Evolutionary conservation across 495 filamentous ascomycete genomes (phyloP).

Genomic region (Penicillium pancosmium): DNA sequence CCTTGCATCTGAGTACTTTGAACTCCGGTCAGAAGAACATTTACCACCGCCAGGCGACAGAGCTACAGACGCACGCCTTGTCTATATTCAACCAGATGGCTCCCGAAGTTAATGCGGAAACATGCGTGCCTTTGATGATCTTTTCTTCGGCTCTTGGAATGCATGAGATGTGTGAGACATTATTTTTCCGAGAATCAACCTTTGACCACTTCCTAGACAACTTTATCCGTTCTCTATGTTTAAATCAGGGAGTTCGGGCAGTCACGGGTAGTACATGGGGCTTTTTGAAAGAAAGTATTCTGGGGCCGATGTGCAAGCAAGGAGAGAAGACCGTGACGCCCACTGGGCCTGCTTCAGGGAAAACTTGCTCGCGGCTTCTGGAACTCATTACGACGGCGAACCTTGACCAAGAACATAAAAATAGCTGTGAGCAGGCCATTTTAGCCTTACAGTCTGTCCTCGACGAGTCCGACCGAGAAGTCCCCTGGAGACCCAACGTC

Average conservation of each 20-base stretch:
- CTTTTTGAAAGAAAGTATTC: not conserved
- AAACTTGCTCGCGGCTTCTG: not conserved
- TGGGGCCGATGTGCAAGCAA: constrained; percentile 9
- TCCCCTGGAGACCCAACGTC: not conserved
- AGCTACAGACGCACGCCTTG: constrained; percentile 19
- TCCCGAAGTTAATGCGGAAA: constrained; percentile 22
- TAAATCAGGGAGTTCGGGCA: constrained; percentile 48
- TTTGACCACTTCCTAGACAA: constrained; percentile 42
- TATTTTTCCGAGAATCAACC: constrained; percentile 20
- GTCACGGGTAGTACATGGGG: constrained; percentile 21
- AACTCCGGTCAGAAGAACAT: constrained; percentile 2
- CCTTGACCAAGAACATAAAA: not conserved
- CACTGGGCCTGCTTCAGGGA: not conserved
- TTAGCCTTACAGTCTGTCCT: constrained; percentile 15
- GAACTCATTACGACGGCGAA: not conserved
- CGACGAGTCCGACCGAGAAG: not conserved
- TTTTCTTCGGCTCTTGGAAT: constrained; percentile 51
- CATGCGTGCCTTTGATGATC: constrained; percentile 48
- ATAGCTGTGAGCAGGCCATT: constrained; percentile 15
- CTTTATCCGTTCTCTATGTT: constrained; percentile 41
- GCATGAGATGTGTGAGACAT: constrained; percentile 50
- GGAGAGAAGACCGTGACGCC: not conserved
- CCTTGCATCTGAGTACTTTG: constrained; percentile 21
- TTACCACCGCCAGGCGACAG: constrained; percentile 15
- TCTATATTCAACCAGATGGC: constrained; percentile 9